phyloP scores from a whole-genome alignment of 768 basidiomycete genomes.

The Cystofilobasidium bisporidii region DNA sequence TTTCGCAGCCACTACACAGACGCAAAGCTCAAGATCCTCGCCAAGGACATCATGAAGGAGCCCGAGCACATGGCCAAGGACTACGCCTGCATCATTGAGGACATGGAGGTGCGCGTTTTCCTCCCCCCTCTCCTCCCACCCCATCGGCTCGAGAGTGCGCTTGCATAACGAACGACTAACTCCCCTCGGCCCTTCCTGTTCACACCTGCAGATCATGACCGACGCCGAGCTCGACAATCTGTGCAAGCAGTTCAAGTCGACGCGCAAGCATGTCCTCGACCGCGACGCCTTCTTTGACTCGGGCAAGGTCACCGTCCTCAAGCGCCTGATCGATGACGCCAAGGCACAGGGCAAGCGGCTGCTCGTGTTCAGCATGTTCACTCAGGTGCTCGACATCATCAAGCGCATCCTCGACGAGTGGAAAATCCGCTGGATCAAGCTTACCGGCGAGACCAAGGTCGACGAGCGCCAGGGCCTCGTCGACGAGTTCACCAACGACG shows the following conservation, averaged over 20 bases:
- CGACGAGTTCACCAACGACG: conserved; percentile 87
- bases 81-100: conserved; percentile 82
- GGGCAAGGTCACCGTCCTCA: conserved; percentile 70
- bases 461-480: conserved; percentile 86
- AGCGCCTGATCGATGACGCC: conserved; percentile 62
- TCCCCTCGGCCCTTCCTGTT: too few species aligned
- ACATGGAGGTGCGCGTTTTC: conserved; percentile 57
- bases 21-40: conserved; percentile 59
- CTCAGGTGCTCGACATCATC: conserved; percentile 88
- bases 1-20: conserved; percentile 81
- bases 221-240: conserved; percentile 89
- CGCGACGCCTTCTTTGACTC: conserved; percentile 41
- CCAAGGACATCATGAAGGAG: conserved; percentile 77
- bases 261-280: conserved; percentile 13
- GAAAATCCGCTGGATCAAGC: conserved; percentile 62
- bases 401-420: conserved; percentile 66
- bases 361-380: conserved; percentile 95
- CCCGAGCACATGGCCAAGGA: conserved; percentile 76
- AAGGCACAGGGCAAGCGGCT: conserved; percentile 62
- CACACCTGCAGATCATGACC: conserved; percentile 82
- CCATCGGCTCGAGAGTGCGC: too few species aligned
- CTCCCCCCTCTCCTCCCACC: too few species aligned
- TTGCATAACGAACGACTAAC: too few species aligned
- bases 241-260: conserved; percentile 68
- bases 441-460: conserved; percentile 89